Base-by-base conservation (phyloP, 805 yeast genomes). In the Cyberlindnera nakhonratchasimensis region DNA sequence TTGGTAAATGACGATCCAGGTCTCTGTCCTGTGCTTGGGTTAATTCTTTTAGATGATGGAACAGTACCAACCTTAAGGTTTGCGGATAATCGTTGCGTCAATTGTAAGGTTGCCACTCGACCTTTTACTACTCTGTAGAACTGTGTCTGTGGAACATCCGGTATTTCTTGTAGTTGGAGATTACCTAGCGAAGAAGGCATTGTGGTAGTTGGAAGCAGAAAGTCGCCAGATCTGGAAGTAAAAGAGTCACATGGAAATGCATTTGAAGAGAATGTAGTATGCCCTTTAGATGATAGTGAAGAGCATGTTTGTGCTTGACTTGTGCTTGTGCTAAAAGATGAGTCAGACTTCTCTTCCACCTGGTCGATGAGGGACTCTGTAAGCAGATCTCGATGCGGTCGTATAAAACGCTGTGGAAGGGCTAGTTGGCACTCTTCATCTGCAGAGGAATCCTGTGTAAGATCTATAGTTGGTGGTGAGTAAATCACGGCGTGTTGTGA, bases 1-100 rank as follows among this genome's bases (percentile, higher is more conserved):
- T 34, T 40, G 5, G 44, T 12, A 31, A 50, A 49, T 0, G 58
- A 44, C 5, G 57, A 45, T 0, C 50, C 54, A 2, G 57, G 57
- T 39, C 58, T 48, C 14, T 22, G 31, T 25, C 25, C 23, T 22
- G 31, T 19, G 6, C 22, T 13, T 3, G 33, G 11, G 14, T 19
- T 13, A 10, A 20, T 37, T 11, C 46, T 37, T 4, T 50, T 32
- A 2, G 46, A 22, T 25, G 46, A 23, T 12, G 39, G 33, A 22
- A 43, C 37, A 1, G 51, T 31, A 1, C 60, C 59, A 22, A 53
- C 42, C 32, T 56, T 54, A 57, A 55, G 54, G 22, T 53, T 59
- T 2, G 54, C 45, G 1, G 59, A 53, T 17, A 53, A 24, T 25
- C 53, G 42, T 28, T 53, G 59, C 2, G 60, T 54, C 14, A 54